Evolutionary conservation across 2,329 filamentous ascomycete genomes (phyloP), one percentile per base, ranked within the genome.

Genomic region (Erysiphe neolycopersici): DNA sequence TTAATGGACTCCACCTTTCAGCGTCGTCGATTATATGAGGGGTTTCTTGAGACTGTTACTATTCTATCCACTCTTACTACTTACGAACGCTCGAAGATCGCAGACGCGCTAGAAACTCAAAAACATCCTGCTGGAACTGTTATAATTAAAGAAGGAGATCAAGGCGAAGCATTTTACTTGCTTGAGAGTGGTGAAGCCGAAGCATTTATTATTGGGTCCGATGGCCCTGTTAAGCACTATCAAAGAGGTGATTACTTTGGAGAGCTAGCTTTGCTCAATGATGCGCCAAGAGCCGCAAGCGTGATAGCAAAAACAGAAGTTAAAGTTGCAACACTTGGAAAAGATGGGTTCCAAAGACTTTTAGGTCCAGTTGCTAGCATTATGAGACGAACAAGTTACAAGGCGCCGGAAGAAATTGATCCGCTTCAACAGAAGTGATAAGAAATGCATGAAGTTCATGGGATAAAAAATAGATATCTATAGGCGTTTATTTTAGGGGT

Each of bases 1-100:
- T 68, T 98, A 48, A 94, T 98, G 85, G 87, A 95, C 62, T 91
- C 82, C 35, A 92, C 89, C 3, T 95, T 94, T 64, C 82, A 91
- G 53, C 80, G 87, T 45, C 77, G 89, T 53, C 80, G 87, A 55
- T 87, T 95, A 76, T 95, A 95, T 61, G 89, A 98, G 62, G 82
- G 76, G 52, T 95, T 98, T 66, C 68, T 98, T 18, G 85, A 92
- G 58, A 84, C 93, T 58, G 89, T 95, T 2, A 82, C 83, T 0
- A 68, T 95, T 29, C 71, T 98, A 22, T 69, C 77, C 2, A 76
- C 73, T 18, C 69, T 98, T 45, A 92, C 85, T 38, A 70, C 80
- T 0, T 95, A 95, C 60, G 89, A 98, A 63, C 77, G 89, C 46
- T 83, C 82, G 56, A 98, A 98, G 67, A 94, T 98, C 58, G 87